Conservation (phyloP, 352 stramenopile genomes). For the Pythium guiyangense region DNA sequence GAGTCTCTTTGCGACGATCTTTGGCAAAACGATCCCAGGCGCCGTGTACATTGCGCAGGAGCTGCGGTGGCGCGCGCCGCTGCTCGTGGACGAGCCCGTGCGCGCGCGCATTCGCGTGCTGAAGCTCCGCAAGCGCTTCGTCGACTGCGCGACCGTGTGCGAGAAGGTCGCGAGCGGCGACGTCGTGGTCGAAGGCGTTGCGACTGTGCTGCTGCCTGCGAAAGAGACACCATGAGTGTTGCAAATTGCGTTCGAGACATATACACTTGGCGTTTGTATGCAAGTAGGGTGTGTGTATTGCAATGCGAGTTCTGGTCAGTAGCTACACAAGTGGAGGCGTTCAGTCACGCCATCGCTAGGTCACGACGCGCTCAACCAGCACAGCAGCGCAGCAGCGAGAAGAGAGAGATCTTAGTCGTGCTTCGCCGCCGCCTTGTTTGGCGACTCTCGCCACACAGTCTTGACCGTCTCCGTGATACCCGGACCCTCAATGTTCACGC, state of each 20-base stretch:
- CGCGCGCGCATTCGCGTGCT: constrained; percentile 56
- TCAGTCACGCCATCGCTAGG: not conserved
- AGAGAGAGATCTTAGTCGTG: constrained; percentile 14
- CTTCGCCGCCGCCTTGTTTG: constrained; percentile 42
- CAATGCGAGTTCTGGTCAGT: not conserved
- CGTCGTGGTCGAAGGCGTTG: constrained; percentile 61
- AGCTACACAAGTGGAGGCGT: not conserved
- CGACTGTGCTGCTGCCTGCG: constrained; percentile 58
- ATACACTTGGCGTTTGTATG: no score
- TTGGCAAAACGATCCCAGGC: constrained; percentile 62
- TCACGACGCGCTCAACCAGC: not conserved
- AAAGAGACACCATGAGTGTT: not conserved
- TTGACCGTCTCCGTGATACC: constrained; percentile 87
- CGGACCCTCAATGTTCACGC: constrained; percentile 78
- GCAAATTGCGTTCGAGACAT: no score
- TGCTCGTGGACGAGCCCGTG: constrained; percentile 62
- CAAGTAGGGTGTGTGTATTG: no score
- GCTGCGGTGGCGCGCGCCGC: constrained; percentile 55
- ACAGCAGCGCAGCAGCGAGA: not conserved
- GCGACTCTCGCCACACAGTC: constrained; percentile 78
- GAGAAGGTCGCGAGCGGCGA: constrained; percentile 36
- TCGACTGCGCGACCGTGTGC: constrained; percentile 71
- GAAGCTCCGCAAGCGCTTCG: constrained; percentile 55
- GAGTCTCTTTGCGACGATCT: constrained; percentile 82
- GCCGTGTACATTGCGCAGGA: constrained; percentile 73